Base-by-base conservation (phyloP, 176 grass and related monocot species). In the Cymbopogon citratus region DNA sequence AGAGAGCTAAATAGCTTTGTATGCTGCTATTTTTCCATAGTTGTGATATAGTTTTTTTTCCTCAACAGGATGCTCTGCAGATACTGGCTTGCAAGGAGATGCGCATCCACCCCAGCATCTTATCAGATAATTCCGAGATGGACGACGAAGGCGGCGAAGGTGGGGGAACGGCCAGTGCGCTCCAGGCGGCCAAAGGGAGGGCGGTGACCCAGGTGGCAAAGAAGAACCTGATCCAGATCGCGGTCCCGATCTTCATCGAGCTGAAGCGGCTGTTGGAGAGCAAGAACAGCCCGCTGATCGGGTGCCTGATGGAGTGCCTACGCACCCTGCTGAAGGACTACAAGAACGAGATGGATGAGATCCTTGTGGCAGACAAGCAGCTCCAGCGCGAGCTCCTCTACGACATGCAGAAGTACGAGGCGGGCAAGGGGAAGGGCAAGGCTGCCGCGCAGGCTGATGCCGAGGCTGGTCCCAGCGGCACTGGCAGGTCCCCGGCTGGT, bases 21-120 rank as follows among this genome's bases (percentile, higher is more conserved):
- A 39, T 71, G 25, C 10, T 27, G 4, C 26, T 52, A 0, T 19
- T 43, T 26, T 73, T 36, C 0, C 15, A 9, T 7, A 14, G 18
- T 75, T 39, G 5, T 73, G 46, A 60, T 33, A 24, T 23, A 9
- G 11, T 39, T 46, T 71, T 59, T 43, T 9, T 36, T 36, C 34
- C 35, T 27, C 52, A 70, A 63, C 90, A 98, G 92, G 90, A 98
- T 73, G 88, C 95, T 87, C 78, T 98, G 65, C 88, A 98, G 79
- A 94, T 98, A 79, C 71, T 94, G 81, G 90, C 90, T 41, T 94
- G 92, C 84, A 98, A 98, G 81, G 95, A 98, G 90, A 91, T 98
- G 92, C 89, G 95, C 80, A 91, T 98, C 92, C 95, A 98, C 81
- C 74, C 92, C 31, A 98, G 44, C 61, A 83, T 89, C 14, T 75